These are phyloP conservation scores for Emergomyces orientalis DNA, from an alignment of 2,329 filamentous ascomycete genomes.

Conservation along the genomic window DNA sequence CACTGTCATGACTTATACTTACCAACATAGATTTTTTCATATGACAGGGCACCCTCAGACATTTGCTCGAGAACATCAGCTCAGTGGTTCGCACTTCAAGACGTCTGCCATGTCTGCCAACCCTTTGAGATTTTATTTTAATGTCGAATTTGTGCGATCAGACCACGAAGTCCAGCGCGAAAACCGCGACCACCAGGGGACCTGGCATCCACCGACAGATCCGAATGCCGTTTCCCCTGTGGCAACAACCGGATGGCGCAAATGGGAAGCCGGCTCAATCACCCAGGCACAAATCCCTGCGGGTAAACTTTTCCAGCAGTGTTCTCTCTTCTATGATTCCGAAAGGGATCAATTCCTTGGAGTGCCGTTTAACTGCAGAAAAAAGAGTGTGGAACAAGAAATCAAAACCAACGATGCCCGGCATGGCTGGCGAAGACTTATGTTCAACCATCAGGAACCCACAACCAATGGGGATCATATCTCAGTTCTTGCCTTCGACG, in stretches of 20 bases:
- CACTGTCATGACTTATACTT: background rate
- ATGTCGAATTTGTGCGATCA: constrained; percentile 14
- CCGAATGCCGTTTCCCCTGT: constrained; percentile 8
- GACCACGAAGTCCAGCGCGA: constrained; percentile 7
- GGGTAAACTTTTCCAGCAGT: constrained; percentile 5
- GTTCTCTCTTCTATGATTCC: constrained; percentile 16
- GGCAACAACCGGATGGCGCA: constrained; percentile 11
- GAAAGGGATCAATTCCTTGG: constrained; percentile 13
- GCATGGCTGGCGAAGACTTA: constrained; percentile 15
- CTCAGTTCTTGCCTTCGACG: constrained; percentile 14
- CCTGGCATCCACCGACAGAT: constrained; percentile 11
- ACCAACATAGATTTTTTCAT: background rate
- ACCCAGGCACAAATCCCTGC: background rate
- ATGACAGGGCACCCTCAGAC: background rate
- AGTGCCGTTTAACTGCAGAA: constrained; percentile 15
- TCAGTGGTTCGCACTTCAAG: background rate
- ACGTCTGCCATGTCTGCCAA: background rate
- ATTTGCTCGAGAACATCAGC: background rate
- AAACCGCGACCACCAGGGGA: constrained; percentile 3
- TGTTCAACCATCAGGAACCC: constrained; percentile 9
- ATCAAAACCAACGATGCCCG: background rate
- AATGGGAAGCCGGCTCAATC: constrained; percentile 8
- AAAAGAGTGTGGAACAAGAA: constrained; percentile 3
- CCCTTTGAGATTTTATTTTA: constrained; percentile 15
- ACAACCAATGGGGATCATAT: constrained; percentile 3